Percentiles rank a stretch among this genome's conserved stretches.
phyloP scores from a whole-genome alignment of 176 grass and related monocot species.

The Zizania latifolia region DNA sequence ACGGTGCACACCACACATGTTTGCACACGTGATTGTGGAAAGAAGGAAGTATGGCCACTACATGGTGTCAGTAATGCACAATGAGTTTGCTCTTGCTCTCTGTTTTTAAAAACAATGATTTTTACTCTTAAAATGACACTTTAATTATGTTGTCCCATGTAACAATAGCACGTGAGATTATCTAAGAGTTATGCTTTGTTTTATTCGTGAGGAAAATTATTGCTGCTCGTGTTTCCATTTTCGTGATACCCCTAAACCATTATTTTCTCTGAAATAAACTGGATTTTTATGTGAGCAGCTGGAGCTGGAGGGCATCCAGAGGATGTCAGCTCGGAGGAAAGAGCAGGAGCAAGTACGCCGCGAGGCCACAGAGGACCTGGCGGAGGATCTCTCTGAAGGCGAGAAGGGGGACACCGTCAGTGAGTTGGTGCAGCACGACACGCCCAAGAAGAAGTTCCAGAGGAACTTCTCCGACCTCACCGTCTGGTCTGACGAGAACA shows the following conservation, averaged over 20 bases:
- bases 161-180: too few relatives aligned
- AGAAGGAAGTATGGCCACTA: not conserved
- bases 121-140: too few relatives aligned
- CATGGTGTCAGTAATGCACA: not conserved
- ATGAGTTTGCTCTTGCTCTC: conserved; percentile 13
- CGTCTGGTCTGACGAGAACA: conserved; percentile 79
- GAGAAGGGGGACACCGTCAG: conserved; percentile 70
- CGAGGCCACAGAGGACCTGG: conserved; percentile 79
- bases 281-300: conserved; percentile 35
- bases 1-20: too few relatives aligned
- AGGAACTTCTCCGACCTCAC: conserved; percentile 68
- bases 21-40: not conserved
- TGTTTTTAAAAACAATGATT: too few relatives aligned
- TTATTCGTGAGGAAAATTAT: not conserved
- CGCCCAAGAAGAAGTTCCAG: conserved; percentile 66
- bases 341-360: conserved; percentile 70
- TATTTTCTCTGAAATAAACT: not conserved
- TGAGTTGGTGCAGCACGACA: conserved; percentile 43
- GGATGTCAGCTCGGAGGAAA: conserved; percentile 55
- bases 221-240: not conserved
- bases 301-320: conserved; percentile 69
- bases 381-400: conserved; percentile 73
- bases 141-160: too few relatives aligned
- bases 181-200: not conserved
- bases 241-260: not conserved